Evolutionary conservation across 352 stramenopile species (phyloP).

Genomic region (Phytophthora citricola): DNA sequence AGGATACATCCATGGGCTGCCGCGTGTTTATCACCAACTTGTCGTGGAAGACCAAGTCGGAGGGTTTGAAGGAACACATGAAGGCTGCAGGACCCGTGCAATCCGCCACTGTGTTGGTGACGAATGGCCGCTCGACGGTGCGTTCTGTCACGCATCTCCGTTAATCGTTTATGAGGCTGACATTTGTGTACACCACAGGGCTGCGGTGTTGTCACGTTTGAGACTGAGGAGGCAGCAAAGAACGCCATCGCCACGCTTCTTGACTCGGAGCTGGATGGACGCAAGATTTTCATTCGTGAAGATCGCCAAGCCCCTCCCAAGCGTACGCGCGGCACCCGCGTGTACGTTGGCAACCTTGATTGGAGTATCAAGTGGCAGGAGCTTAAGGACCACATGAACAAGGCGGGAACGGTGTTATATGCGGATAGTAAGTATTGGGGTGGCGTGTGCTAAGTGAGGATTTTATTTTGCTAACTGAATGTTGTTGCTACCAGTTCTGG

Average conservation of each 20-base stretch:
- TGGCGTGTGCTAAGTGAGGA: not conserved
- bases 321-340: constrained; percentile 57
- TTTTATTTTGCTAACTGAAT: not conserved
- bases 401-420: constrained; percentile 81
- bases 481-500: constrained; percentile 55
- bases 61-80: constrained; percentile 89
- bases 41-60: constrained; percentile 83
- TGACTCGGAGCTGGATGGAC: constrained; percentile 91
- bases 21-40: constrained; percentile 90
- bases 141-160: not conserved
- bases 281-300: constrained; percentile 95
- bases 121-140: constrained; percentile 81
- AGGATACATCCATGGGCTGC: constrained; percentile 28
- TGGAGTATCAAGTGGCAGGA: constrained; percentile 95
- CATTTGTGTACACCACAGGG: constrained; percentile 54
- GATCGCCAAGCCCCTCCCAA: constrained; percentile 82
- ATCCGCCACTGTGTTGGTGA: constrained; percentile 67
- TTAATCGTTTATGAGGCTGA: not conserved
- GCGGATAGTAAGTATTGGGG: constrained; percentile 56
- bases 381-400: constrained; percentile 96
- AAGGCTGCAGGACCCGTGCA: constrained; percentile 69
- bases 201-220: constrained; percentile 95
- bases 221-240: constrained; percentile 75
- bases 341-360: constrained; percentile 93
- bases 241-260: constrained; percentile 90